phyloP scores from a whole-genome alignment of 495 filamentous ascomycete genomes.

The Ramalina peruviana region DNA sequence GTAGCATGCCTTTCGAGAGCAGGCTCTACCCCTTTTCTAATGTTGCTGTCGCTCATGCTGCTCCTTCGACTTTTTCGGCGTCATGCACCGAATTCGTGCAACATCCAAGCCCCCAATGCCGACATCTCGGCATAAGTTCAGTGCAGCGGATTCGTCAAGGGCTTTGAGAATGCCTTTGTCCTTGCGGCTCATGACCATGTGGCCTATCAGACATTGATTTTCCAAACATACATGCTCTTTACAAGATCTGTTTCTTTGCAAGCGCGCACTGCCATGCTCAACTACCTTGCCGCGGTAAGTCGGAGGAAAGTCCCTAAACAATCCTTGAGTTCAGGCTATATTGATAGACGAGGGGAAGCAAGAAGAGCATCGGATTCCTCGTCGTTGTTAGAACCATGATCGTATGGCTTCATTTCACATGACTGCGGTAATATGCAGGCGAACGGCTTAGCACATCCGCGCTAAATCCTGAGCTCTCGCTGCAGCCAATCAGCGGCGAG shows the following conservation, averaged over 20 bases:
- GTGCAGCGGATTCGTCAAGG: slow-evolving; percentile 52
- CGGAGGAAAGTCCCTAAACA: slow-evolving; percentile 35
- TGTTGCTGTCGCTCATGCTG: neutral
- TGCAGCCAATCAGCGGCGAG: slow-evolving; percentile 17
- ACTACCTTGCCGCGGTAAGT: slow-evolving; percentile 5
- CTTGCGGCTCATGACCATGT: slow-evolving; percentile 48
- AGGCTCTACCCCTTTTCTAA: slow-evolving; percentile 23
- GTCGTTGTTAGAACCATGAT: neutral
- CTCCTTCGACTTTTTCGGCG: slow-evolving; percentile 34
- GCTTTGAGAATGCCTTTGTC: slow-evolving; percentile 32
- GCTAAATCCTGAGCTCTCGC: slow-evolving; percentile 13
- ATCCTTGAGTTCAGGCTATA: slow-evolving; percentile 84
- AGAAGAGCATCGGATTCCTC: slow-evolving; percentile 41
- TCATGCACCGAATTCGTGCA: slow-evolving; percentile 51
- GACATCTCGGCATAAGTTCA: neutral
- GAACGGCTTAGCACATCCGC: slow-evolving; percentile 5
- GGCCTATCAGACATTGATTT: slow-evolving; percentile 30
- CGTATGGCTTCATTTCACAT: slow-evolving; percentile 13
- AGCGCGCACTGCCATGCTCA: slow-evolving; percentile 23
- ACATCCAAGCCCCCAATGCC: slow-evolving; percentile 6
- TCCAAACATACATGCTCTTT: slow-evolving; percentile 1
- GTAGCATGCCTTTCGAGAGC: slow-evolving; percentile 64
- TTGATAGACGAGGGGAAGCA: slow-evolving; percentile 78
- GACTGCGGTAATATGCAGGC: slow-evolving; percentile 19
- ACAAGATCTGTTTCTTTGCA: slow-evolving; percentile 18